Percentiles rank a stretch among this genome's conserved stretches.
Conservation (phyloP, 2,329 filamentous ascomycete species). For the Hymenoscyphus salicellus region DNA sequence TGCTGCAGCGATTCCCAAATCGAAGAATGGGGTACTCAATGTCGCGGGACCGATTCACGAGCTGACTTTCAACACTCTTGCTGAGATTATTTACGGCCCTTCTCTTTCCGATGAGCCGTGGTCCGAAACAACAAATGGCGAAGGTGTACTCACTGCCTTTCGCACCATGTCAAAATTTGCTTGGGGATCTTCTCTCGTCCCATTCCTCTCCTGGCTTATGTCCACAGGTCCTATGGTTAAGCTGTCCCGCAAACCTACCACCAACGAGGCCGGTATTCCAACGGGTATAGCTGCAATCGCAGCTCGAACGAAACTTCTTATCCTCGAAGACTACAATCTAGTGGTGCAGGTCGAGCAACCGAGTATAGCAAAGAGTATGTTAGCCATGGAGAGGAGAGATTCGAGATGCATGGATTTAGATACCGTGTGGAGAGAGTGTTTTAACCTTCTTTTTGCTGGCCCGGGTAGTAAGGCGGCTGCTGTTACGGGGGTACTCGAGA, state of each 20-base stretch:
- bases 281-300: not conserved
- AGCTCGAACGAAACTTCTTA: not conserved
- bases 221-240: not conserved
- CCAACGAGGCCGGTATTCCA: not conserved
- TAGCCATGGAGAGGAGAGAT: not conserved
- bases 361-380: not conserved
- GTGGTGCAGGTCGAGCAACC: not conserved
- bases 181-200: not conserved
- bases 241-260: not conserved
- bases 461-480: not conserved
- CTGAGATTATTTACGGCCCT: conserved; percentile 11
- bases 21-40: not conserved
- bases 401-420: not conserved
- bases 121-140: not conserved
- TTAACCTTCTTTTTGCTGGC: not conserved
- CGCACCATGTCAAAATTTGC: not conserved
- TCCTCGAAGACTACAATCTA: not conserved
- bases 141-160: not conserved
- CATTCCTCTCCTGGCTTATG: not conserved
- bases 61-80: conserved; percentile 13
- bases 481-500: not conserved
- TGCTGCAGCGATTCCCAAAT: not conserved
- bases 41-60: conserved; percentile 5
- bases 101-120: conserved; percentile 6
- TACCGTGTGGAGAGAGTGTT: not conserved